Base-by-base conservation (phyloP, 2,329 filamentous ascomycete species). In the Pseudogymnoascus pannorum region DNA sequence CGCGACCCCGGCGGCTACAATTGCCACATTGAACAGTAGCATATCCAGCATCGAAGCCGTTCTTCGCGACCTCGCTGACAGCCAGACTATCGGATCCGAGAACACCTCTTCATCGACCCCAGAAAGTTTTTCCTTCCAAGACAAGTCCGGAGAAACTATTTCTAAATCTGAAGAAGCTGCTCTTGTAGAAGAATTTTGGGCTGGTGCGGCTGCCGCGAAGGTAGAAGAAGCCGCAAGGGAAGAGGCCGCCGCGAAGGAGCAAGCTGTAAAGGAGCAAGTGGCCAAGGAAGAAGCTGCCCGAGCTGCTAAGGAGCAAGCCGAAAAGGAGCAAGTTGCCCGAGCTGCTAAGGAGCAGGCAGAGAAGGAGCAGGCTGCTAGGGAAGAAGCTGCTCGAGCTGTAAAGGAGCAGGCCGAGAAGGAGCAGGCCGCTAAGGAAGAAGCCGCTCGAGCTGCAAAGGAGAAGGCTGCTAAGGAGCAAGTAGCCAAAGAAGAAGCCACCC, bases 181-280 rank as follows among this genome's bases (percentile, higher is more conserved):
- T 7, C 31, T 38, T 2, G 36, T 36, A 24, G 48, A 14, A 1
- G 48, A 54, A 31, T 54, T 54, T 4, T 54, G 48, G 48, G 9
- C 18, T 2, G 48, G 57, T 38, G 36, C 36, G 24, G 57, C 57
- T 58, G 57, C 57, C 9, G 57, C 57, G 14, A 58, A 58, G n/a
- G 36, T 20, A 24, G 57, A 38, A 8, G 54, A 35, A 14, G 31
- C 18, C 31, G 29, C 54, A 18, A 58, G 9, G 9, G 20, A 58
- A 36, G 29, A 35, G 24, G 57, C 31, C 5, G 22, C 31, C 6
- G 14, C 20, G 5, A 26, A 48, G 12, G 22, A n/a, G n/a, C n/a
- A 48, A 26, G 14, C 12, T 14, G 42, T 20, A 20, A n/a, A n/a
- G n/a, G n/a, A n/a, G n/a, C n/a, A n/a, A n/a, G n/a, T n/a, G n/a